Conservation (phyloP, 2,329 filamentous ascomycete species). For the Ceratocystis huliohia region DNA sequence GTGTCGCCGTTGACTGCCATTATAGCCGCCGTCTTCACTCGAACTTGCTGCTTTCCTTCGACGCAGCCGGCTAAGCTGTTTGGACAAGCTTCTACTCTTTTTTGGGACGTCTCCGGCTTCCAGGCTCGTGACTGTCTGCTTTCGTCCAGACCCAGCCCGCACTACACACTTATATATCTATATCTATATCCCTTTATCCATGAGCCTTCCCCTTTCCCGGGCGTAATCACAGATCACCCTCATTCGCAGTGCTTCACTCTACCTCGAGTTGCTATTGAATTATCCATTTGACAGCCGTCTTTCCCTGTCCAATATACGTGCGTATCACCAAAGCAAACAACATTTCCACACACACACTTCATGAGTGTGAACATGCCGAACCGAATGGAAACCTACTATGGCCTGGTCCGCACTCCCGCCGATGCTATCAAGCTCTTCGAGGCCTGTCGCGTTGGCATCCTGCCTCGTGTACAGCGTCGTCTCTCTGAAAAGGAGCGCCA, state of each 20-base stretch:
- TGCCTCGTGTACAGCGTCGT: conserved; percentile 83
- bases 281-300: neutral
- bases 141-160: neutral
- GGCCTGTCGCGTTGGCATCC: conserved; percentile 75
- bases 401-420: conserved; percentile 84
- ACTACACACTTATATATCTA: neutral
- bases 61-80: no score
- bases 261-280: neutral
- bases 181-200: neutral
- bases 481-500: conserved; percentile 95
- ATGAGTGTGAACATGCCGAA: conserved; percentile 17
- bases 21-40: no score
- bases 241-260: neutral
- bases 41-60: no score
- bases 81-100: no score
- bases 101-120: neutral
- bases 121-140: neutral
- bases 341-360: neutral
- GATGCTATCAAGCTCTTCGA: conserved; percentile 99
- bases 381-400: conserved; percentile 91
- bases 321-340: neutral
- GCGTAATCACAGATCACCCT: neutral
- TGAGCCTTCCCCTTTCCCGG: neutral
- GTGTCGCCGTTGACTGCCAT: no score
- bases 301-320: neutral